Percentiles rank a stretch among this genome's conserved stretches.
Evolutionary conservation across 202 grass and related monocot species (phyloP).

Genomic region (Schoenoplectus triqueter): DNA sequence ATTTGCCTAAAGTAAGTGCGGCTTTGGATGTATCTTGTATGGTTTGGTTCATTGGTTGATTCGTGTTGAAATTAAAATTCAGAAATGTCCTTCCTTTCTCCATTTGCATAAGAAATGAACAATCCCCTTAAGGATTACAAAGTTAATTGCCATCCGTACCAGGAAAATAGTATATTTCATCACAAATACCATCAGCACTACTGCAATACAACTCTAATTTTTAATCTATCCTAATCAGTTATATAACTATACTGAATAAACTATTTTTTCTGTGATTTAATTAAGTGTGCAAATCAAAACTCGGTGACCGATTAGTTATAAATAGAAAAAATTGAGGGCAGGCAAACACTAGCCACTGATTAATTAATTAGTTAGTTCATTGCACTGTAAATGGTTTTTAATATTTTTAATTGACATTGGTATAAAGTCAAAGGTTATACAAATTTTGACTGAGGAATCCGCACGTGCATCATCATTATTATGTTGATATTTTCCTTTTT

Average conservation of each 20-base stretch:
- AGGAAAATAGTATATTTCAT: not conserved
- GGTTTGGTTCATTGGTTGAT: constrained; percentile 31
- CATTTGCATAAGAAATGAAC: not conserved
- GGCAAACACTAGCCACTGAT: not conserved
- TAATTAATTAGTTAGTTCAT: not conserved
- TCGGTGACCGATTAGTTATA: not conserved
- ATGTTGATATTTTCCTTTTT: not conserved
- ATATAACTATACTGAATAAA: not conserved
- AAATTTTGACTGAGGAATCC: not conserved
- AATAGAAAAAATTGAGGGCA: not conserved
- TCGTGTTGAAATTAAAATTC: not conserved
- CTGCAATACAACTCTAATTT: not conserved
- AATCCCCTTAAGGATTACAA: not conserved
- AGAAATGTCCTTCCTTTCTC: not conserved
- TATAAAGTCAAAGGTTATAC: not conserved
- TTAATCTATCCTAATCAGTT: not conserved
- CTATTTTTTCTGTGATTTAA: no score
- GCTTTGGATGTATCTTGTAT: constrained; percentile 26
- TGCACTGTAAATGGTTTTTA: no score
- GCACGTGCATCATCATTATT: no score
- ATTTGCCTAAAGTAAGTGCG: constrained; percentile 15
- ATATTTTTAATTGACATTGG: no score
- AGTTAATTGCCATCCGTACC: not conserved
- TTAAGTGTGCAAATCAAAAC: not conserved
- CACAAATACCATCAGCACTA: not conserved